phyloP scores from a whole-genome alignment of 192 early-diverging fungal species.

The Coemansia guatemalensis region DNA sequence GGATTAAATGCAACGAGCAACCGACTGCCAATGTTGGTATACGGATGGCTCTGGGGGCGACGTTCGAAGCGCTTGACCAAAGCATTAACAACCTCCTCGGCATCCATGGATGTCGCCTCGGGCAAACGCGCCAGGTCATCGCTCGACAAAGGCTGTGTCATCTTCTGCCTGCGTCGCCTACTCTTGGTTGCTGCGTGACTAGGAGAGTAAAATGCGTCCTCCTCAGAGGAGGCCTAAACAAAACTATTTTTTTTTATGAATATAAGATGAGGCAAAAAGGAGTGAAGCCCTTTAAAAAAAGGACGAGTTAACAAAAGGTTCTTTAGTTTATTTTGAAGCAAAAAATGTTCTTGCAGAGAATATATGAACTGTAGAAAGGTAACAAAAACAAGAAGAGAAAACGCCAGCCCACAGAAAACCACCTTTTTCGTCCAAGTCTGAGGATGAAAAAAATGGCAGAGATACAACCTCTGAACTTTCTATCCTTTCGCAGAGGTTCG shows the following conservation, averaged over 20 bases:
- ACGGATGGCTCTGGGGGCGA: slow-evolving; percentile 55
- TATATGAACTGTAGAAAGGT: slow-evolving; percentile 3
- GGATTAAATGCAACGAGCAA: slow-evolving; percentile 73
- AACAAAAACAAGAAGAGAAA: background rate
- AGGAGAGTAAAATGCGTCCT: background rate
- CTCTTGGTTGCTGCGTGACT: background rate
- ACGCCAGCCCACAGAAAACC: background rate
- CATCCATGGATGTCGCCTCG: slow-evolving; percentile 40
- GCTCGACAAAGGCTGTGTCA: slow-evolving; percentile 31
- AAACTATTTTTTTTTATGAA: background rate
- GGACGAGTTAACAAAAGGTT: background rate
- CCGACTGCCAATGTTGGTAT: slow-evolving; percentile 69
- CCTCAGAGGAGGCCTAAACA: background rate
- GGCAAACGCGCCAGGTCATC: slow-evolving; percentile 50
- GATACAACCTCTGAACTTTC: background rate
- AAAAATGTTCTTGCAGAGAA: background rate
- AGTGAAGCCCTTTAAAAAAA: background rate
- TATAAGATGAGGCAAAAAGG: background rate
- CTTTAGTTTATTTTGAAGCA: background rate
- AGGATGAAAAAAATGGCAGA: background rate
- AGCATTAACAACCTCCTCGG: slow-evolving; percentile 43
- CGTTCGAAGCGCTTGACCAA: slow-evolving; percentile 51
- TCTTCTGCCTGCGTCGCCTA: background rate
- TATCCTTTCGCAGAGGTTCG: background rate
- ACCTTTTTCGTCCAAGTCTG: background rate